Evolutionary conservation across 2,329 filamentous ascomycete species (phyloP).

Genomic region (Fusarium palustre): DNA sequence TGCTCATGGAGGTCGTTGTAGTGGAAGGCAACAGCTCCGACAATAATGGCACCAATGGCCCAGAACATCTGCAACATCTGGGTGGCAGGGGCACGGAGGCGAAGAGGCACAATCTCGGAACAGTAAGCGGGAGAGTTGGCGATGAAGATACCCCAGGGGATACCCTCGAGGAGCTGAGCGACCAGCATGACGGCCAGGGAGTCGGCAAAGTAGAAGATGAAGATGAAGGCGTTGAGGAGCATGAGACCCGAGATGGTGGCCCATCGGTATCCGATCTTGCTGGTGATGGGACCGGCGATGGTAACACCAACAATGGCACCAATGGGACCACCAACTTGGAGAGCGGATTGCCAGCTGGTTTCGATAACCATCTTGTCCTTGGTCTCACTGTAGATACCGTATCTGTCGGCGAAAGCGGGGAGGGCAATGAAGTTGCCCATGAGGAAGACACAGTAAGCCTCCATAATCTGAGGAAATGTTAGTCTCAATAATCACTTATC

Average conservation of each 20-base stretch:
- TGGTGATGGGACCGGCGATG: constrained; percentile 54
- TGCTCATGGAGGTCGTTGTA: constrained; percentile 54
- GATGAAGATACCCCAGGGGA: constrained; percentile 73
- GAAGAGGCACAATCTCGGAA: constrained; percentile 69
- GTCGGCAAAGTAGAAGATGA: constrained; percentile 65
- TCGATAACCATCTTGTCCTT: constrained; percentile 50
- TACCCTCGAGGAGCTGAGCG: constrained; percentile 67
- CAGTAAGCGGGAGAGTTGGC: constrained; percentile 72
- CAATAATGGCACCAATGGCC: constrained; percentile 71
- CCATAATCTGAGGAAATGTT: constrained; percentile 56
- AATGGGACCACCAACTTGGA: constrained; percentile 51
- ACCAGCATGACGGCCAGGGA: constrained; percentile 59
- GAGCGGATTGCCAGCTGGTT: constrained; percentile 56
- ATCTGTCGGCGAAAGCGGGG: constrained; percentile 52
- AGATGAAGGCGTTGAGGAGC: constrained; percentile 54
- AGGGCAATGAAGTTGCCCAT: constrained; percentile 61
- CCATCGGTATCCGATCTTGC: constrained; percentile 53
- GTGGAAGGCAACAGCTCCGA: constrained; percentile 64
- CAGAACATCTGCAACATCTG: constrained; percentile 74
- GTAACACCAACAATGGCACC: constrained; percentile 54
- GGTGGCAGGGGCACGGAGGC: constrained; percentile 66
- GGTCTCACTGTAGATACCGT: constrained; percentile 49
- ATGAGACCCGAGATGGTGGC: constrained; percentile 54
- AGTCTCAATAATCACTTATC: background rate
- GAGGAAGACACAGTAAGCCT: constrained; percentile 62